Percentiles rank a stretch among this genome's conserved stretches.
Evolutionary conservation across 192 early-diverging fungal species (phyloP).

Genomic region (Coemansia sp.): DNA sequence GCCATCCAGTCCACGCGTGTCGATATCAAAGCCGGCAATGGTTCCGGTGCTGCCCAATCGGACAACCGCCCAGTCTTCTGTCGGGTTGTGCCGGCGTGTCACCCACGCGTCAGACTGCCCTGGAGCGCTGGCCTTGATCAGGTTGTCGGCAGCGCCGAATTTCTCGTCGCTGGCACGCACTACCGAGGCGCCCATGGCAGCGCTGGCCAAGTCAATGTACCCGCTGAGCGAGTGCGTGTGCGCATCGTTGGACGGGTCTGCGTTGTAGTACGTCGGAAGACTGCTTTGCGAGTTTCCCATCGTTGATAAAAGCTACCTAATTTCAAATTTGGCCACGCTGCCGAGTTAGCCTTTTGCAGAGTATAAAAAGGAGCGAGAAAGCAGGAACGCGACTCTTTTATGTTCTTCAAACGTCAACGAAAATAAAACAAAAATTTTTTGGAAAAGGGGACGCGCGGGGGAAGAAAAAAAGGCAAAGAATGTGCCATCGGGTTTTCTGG

Average conservation of each 20-base stretch:
- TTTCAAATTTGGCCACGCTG: too few relatives aligned
- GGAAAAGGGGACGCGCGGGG: neutral
- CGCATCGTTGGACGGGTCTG: slow-evolving; percentile 51
- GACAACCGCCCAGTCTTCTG: slow-evolving; percentile 86
- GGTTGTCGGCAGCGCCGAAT: slow-evolving; percentile 78
- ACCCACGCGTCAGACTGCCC: slow-evolving; percentile 80
- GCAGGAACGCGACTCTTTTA: neutral
- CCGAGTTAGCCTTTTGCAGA: too few relatives aligned
- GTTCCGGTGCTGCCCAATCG: slow-evolving; percentile 81
- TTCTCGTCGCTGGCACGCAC: slow-evolving; percentile 85
- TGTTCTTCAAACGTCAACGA: neutral
- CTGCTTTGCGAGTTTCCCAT: slow-evolving; percentile 57
- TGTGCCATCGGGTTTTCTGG: neutral
- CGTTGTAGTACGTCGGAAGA: slow-evolving; percentile 55
- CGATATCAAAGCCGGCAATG: slow-evolving; percentile 83
- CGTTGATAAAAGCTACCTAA: slow-evolving; percentile 2
- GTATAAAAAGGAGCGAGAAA: too few relatives aligned
- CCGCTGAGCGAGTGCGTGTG: slow-evolving; percentile 43
- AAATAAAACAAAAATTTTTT: neutral
- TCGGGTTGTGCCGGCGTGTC: slow-evolving; percentile 84
- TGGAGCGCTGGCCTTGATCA: slow-evolving; percentile 60
- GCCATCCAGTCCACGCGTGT: slow-evolving; percentile 88
- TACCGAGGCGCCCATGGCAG: slow-evolving; percentile 68
- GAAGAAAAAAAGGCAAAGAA: neutral
- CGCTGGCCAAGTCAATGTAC: slow-evolving; percentile 67